Conservation (phyloP, 257 asterid genomes). For the Gentiana straminea region DNA sequence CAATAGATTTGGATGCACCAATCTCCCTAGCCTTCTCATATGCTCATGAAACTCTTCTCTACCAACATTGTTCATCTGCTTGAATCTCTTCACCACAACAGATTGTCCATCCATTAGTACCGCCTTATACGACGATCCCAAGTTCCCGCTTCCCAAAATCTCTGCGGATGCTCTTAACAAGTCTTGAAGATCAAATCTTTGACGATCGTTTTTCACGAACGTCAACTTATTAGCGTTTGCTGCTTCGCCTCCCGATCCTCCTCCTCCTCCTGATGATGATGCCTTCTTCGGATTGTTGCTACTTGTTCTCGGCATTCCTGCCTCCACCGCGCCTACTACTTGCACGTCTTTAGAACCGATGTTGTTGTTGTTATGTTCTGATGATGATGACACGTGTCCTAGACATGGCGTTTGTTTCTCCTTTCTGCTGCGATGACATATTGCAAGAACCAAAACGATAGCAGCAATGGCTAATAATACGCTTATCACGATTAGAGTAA, state of each 20-base stretch:
- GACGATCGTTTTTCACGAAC: conserved; percentile 56
- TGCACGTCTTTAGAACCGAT: background rate
- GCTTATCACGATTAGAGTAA: conserved; percentile 16
- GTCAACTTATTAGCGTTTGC: conserved; percentile 46
- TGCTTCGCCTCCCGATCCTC: conserved; percentile 6
- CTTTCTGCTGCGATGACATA: conserved; percentile 21
- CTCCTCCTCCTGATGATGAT: background rate
- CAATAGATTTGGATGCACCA: conserved; percentile 53
- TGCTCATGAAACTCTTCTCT: conserved; percentile 83
- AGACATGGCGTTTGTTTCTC: conserved; percentile 3
- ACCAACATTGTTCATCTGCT: conserved; percentile 58
- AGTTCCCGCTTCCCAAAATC: conserved; percentile 73
- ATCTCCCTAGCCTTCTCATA: conserved; percentile 72
- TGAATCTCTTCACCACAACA: conserved; percentile 75
- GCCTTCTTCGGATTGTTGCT: conserved; percentile 3
- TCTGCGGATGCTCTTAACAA: conserved; percentile 84
- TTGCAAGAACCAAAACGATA: conserved; percentile 27
- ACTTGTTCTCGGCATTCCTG: background rate
- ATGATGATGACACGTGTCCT: conserved; percentile 13
- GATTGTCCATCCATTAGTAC: conserved; percentile 65
- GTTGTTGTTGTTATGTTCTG: conserved; percentile 11
- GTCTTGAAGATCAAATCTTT: conserved; percentile 66
- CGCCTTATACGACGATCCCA: conserved; percentile 89
- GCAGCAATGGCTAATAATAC: conserved; percentile 21
- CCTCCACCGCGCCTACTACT: too few relatives aligned